Percentiles rank a stretch among this genome's conserved stretches.
phyloP scores from a whole-genome alignment of 495 filamentous ascomycete species.

The Aspergillus egyptiacus region DNA sequence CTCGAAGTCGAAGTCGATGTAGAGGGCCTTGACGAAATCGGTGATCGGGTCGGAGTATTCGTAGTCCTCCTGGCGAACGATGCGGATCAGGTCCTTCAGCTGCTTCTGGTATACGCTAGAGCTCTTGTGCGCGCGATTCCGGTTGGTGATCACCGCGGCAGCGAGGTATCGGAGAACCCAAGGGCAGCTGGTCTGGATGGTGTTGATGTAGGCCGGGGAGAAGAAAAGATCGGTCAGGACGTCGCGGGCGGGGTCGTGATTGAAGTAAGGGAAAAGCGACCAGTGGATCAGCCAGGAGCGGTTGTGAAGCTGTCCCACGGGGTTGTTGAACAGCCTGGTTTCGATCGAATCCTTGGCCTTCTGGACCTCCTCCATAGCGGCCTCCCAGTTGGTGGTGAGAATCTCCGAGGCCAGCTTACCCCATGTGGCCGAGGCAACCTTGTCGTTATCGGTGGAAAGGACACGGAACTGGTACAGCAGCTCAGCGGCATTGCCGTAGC shows the following conservation, averaged over 20 bases:
- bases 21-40: conserved; percentile 91
- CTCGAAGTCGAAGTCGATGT: conserved; percentile 97
- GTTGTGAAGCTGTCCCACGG: conserved; percentile 86
- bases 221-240: conserved; percentile 92
- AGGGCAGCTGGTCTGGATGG: conserved; percentile 94
- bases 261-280: conserved; percentile 98
- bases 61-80: conserved; percentile 93
- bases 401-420: conserved; percentile 94
- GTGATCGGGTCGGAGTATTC: conserved; percentile 96
- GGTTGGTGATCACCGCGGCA: conserved; percentile 93
- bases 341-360: conserved; percentile 94
- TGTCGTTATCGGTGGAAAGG: conserved; percentile 95
- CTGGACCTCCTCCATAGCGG: conserved; percentile 88
- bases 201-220: conserved; percentile 94
- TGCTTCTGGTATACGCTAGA: conserved; percentile 90
- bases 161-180: conserved; percentile 95
- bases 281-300: conserved; percentile 97
- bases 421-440: conserved; percentile 90
- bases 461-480: conserved; percentile 94
- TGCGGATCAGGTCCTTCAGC: conserved; percentile 89
- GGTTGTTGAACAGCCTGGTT: conserved; percentile 87
- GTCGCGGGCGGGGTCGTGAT: conserved; percentile 87
- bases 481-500: conserved; percentile 81
- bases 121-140: conserved; percentile 71
- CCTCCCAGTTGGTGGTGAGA: conserved; percentile 86